phyloP scores from a whole-genome alignment of 148 eudicot species.

The Mesembryanthemum crystallinum region DNA sequence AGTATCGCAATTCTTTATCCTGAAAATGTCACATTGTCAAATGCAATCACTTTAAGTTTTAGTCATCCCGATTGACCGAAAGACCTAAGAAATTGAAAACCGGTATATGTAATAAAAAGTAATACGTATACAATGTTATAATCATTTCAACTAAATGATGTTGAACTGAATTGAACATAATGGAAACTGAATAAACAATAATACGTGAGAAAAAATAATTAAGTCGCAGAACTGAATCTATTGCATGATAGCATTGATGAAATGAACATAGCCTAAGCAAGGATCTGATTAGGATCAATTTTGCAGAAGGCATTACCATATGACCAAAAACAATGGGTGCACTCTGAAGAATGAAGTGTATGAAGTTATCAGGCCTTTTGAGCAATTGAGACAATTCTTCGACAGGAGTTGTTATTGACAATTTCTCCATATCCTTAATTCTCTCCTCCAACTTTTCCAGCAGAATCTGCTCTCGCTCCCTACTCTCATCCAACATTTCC shows the following conservation, averaged over 20 bases:
- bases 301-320: slow-evolving; percentile 48
- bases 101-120: too few relatives aligned
- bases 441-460: slow-evolving; percentile 68
- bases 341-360: slow-evolving; percentile 87
- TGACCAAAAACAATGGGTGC: slow-evolving; percentile 93
- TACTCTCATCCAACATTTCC: slow-evolving; percentile 65
- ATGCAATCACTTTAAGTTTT: background rate
- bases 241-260: too few relatives aligned
- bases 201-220: too few relatives aligned
- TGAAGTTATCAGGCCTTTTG: slow-evolving; percentile 79
- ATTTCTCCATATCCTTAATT: slow-evolving; percentile 62
- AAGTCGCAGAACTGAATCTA: too few relatives aligned
- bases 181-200: too few relatives aligned
- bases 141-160: too few relatives aligned
- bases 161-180: too few relatives aligned
- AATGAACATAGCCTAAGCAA: too few relatives aligned
- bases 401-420: slow-evolving; percentile 76
- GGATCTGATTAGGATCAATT: too few relatives aligned
- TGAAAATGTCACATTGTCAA: slow-evolving; percentile 29
- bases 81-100: too few relatives aligned
- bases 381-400: slow-evolving; percentile 80
- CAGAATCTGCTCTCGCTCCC: slow-evolving; percentile 58
- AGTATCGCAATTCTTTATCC: slow-evolving; percentile 78
- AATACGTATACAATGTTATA: too few relatives aligned
- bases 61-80: too few relatives aligned